phyloP scores from a whole-genome alignment of 2,329 filamentous ascomycete genomes.

The Macroventuria anomochaeta region DNA sequence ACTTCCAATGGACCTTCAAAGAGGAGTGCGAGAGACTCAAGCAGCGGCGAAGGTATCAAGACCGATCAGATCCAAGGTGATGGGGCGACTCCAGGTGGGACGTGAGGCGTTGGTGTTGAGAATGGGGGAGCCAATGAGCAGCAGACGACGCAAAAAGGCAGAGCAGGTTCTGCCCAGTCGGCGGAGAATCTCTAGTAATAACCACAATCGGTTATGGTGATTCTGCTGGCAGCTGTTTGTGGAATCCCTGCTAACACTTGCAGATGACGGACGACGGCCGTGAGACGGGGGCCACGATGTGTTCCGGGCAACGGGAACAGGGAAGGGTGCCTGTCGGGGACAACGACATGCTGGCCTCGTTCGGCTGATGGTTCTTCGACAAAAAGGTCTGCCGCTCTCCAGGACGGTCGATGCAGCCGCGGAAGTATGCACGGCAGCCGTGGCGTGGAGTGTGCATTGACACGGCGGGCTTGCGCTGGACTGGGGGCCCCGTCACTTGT shows the following conservation, averaged over 20 bases:
- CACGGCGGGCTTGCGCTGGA: slow-evolving; percentile 24
- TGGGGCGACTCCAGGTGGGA: slow-evolving; percentile 20
- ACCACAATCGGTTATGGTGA: slow-evolving; percentile 46
- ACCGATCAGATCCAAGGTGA: slow-evolving; percentile 22
- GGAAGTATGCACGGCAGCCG: slow-evolving; percentile 43
- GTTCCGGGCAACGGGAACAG: slow-evolving; percentile 48
- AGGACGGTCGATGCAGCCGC: slow-evolving; percentile 45
- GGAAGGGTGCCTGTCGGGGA: slow-evolving; percentile 41
- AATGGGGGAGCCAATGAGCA: slow-evolving; percentile 35
- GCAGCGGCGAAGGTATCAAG: slow-evolving; percentile 15
- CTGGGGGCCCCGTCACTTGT: slow-evolving; percentile 36
- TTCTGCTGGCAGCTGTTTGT: slow-evolving; percentile 45
- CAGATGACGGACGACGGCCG: slow-evolving; percentile 49
- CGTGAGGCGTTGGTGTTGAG: slow-evolving; percentile 29
- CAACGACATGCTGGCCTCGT: slow-evolving; percentile 47
- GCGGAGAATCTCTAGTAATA: slow-evolving; percentile 50
- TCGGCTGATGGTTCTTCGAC: slow-evolving; percentile 52
- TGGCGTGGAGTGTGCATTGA: slow-evolving; percentile 37
- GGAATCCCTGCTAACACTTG: slow-evolving; percentile 44
- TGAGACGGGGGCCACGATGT: slow-evolving; percentile 46
- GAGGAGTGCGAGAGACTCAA: not conserved
- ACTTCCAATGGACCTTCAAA: not conserved
- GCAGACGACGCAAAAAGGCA: slow-evolving; percentile 38
- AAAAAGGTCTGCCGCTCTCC: slow-evolving; percentile 38
- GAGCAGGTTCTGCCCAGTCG: slow-evolving; percentile 36